These are phyloP conservation scores for Fusarium sp. DNA, from an alignment of 2,329 filamentous ascomycete species.

Conservation along the genomic window DNA sequence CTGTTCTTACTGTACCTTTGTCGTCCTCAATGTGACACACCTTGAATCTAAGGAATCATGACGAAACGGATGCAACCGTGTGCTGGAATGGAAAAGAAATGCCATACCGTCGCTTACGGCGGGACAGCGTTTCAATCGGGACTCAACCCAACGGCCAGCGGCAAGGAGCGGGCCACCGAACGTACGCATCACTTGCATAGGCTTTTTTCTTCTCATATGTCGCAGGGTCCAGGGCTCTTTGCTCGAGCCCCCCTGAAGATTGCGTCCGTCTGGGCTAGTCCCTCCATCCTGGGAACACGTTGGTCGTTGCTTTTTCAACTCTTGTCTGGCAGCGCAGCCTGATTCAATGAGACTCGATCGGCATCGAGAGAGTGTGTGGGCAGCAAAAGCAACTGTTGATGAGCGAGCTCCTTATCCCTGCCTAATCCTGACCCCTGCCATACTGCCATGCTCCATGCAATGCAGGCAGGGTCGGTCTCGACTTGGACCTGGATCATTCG, in stretches of 20 bases:
- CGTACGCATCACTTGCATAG: constrained; percentile 22
- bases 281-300: not conserved
- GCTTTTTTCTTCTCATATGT: constrained; percentile 1
- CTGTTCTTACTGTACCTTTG: not conserved
- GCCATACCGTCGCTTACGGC: constrained; percentile 42
- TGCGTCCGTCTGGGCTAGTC: not conserved
- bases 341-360: constrained; percentile 1
- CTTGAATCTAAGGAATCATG: constrained; percentile 30
- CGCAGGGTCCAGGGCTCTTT: constrained; percentile 14
- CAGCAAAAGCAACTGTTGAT: constrained; percentile 1
- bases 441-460: constrained; percentile 19
- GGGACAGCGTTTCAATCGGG: constrained; percentile 33
- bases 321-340: not conserved
- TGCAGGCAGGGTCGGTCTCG: constrained; percentile 21
- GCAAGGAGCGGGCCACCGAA: constrained; percentile 11
- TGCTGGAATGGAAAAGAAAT: constrained; percentile 12
- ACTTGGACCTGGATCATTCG: constrained; percentile 33
- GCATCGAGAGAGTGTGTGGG: not conserved
- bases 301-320: not conserved
- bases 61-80: constrained; percentile 30
- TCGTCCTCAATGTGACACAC: constrained; percentile 27
- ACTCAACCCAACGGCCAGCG: constrained; percentile 12
- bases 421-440: not conserved
- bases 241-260: not conserved
- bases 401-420: constrained; percentile 4